Conservation (phyloP, 192 early-diverging fungal species). For the Spinellus fusiger region DNA sequence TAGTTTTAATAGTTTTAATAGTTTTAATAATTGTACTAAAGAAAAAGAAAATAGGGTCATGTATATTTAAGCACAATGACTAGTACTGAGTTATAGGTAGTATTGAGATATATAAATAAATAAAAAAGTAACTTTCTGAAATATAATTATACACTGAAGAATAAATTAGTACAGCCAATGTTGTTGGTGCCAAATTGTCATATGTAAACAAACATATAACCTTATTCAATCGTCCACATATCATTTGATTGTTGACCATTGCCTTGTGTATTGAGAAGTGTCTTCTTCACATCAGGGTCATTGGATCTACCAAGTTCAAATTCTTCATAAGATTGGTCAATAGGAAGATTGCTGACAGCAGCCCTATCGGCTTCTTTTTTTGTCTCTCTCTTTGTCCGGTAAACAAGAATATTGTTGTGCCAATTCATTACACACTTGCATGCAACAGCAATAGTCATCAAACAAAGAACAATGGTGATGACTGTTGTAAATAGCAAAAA, state of each 20-base stretch:
- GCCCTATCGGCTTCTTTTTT: background rate
- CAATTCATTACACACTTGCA: constrained; percentile 8
- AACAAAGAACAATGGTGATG: constrained; percentile 12
- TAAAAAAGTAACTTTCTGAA: no score
- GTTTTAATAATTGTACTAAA: no score
- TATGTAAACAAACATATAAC: background rate
- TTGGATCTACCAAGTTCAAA: background rate
- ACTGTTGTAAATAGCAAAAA: constrained; percentile 35
- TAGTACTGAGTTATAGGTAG: no score
- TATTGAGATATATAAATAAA: no score
- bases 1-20: no score
- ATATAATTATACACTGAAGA: no score
- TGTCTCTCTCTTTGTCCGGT: background rate
- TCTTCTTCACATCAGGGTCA: background rate
- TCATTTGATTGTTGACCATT: background rate
- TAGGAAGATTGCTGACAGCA: background rate
- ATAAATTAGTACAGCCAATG: background rate
- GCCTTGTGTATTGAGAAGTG: background rate
- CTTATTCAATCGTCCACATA: constrained; percentile 27
- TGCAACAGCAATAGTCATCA: constrained; percentile 16
- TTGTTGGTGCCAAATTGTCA: background rate
- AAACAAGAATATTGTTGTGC: constrained; percentile 2
- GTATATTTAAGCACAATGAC: no score
- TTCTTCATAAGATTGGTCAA: constrained; percentile 6
- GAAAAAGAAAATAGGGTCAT: no score